Percentiles rank a stretch among this genome's conserved stretches.
Conservation (phyloP, 306 rosid species). For the Argentina anserina region DNA sequence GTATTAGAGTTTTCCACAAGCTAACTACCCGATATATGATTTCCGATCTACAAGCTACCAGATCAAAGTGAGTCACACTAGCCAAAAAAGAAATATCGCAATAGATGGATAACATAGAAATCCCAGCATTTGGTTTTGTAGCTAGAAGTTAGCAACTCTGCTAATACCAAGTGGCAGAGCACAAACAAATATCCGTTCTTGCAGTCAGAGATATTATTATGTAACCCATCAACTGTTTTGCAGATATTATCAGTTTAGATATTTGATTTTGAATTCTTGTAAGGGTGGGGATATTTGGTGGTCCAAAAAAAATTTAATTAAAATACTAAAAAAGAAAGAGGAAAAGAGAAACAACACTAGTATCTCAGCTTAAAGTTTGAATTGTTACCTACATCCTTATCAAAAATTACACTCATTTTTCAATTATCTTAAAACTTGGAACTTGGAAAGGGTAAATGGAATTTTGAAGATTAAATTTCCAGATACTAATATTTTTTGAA, state of each 20-base stretch:
- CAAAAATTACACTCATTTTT: not conserved
- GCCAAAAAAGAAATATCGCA: slow-evolving; percentile 4
- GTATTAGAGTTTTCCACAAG: not conserved
- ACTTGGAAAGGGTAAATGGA: not conserved
- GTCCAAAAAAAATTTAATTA: not conserved
- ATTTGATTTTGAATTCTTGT: not conserved
- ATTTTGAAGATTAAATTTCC: not conserved
- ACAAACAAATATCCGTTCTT: not conserved
- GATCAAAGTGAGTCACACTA: not conserved
- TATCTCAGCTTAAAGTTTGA: not conserved
- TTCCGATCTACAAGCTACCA: not conserved
- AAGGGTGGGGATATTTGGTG: not conserved
- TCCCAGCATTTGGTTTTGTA: not conserved
- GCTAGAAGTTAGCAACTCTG: not conserved
- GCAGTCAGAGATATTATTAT: not conserved
- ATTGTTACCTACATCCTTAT: not conserved
- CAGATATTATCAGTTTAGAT: not conserved
- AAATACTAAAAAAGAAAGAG: too few relatives aligned
- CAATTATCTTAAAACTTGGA: too few relatives aligned
- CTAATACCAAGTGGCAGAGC: not conserved
- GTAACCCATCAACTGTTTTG: not conserved
- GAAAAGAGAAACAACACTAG: too few relatives aligned
- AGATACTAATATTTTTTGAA: not conserved
- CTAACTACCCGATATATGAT: not conserved
- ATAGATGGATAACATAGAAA: slow-evolving; percentile 6